phyloP scores from a whole-genome alignment of 2,329 filamentous ascomycete genomes.

The Lomentospora prolificans region DNA sequence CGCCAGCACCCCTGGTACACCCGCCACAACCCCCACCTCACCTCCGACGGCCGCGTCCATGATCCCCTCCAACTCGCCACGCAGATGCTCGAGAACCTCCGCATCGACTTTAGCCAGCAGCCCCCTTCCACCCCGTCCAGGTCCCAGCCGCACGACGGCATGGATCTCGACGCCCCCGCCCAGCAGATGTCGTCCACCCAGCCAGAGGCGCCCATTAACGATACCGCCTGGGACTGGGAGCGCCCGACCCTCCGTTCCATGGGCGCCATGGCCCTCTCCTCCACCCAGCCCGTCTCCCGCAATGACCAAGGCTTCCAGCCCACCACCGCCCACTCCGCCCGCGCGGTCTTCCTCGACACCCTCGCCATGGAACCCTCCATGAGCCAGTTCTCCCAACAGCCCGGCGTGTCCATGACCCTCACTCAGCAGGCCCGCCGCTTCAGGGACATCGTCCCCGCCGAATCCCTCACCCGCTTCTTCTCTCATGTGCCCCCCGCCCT shows the following conservation, averaged over 20 bases:
- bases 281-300: conserved; percentile 37
- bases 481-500: conserved; percentile 67
- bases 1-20: conserved; percentile 94
- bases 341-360: conserved; percentile 43
- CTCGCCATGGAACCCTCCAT: conserved; percentile 80
- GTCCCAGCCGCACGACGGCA: conserved; percentile 25
- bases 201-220: conserved; percentile 66
- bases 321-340: conserved; percentile 20
- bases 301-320: conserved; percentile 20
- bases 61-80: conserved; percentile 85
- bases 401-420: conserved; percentile 68
- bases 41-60: conserved; percentile 60
- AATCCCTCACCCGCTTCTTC: conserved; percentile 85
- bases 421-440: conserved; percentile 87
- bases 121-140: conserved; percentile 38
- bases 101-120: conserved; percentile 72
- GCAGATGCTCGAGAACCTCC: conserved; percentile 83
- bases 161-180: conserved; percentile 55
- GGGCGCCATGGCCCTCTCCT: conserved; percentile 30
- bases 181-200: conserved; percentile 66
- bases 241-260: conserved; percentile 52
- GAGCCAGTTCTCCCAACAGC: conserved; percentile 74
- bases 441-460: conserved; percentile 79
- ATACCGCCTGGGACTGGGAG: conserved; percentile 82
- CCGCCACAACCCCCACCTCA: conserved; percentile 66